Conservation (phyloP, 2,329 filamentous ascomycete species). For the Hymenoscyphus salicellus region DNA sequence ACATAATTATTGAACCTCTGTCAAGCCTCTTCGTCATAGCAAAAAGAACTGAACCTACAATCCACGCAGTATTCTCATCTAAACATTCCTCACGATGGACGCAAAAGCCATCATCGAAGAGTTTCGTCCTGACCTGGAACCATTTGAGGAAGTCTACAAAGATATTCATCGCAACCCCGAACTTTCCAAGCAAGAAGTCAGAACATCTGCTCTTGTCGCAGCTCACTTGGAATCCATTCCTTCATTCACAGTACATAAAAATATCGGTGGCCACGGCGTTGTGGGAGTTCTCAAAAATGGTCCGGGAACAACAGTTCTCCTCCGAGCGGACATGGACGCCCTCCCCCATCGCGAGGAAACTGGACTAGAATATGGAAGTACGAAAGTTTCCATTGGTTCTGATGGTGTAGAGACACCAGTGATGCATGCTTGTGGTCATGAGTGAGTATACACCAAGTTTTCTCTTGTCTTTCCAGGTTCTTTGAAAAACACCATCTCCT, state of each 20-base stretch:
- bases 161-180: slow-evolving; percentile 30
- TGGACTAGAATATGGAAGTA: slow-evolving; percentile 54
- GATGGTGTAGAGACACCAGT: slow-evolving; percentile 51
- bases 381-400: slow-evolving; percentile 26
- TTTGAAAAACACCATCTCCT: too few species aligned
- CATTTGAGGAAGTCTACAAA: slow-evolving; percentile 7
- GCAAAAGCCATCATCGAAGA: not conserved
- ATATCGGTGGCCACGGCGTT: slow-evolving; percentile 58
- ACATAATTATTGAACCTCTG: too few species aligned
- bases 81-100: too few species aligned
- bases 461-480: too few species aligned
- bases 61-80: too few species aligned
- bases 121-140: not conserved
- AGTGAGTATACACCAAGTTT: slow-evolving; percentile 33
- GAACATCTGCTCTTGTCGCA: slow-evolving; percentile 48
- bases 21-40: too few species aligned
- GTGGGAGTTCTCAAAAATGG: slow-evolving; percentile 55
- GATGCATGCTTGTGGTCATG: slow-evolving; percentile 69
- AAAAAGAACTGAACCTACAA: too few species aligned
- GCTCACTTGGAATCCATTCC: slow-evolving; percentile 36
- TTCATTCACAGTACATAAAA: slow-evolving; percentile 43
- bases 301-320: slow-evolving; percentile 50
- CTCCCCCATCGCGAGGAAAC: slow-evolving; percentile 56
- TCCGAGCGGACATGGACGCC: slow-evolving; percentile 62
- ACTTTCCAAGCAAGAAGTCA: slow-evolving; percentile 52